phyloP scores from a whole-genome alignment of 169 alveolate genomes.

The Eimeria acervulina region DNA sequence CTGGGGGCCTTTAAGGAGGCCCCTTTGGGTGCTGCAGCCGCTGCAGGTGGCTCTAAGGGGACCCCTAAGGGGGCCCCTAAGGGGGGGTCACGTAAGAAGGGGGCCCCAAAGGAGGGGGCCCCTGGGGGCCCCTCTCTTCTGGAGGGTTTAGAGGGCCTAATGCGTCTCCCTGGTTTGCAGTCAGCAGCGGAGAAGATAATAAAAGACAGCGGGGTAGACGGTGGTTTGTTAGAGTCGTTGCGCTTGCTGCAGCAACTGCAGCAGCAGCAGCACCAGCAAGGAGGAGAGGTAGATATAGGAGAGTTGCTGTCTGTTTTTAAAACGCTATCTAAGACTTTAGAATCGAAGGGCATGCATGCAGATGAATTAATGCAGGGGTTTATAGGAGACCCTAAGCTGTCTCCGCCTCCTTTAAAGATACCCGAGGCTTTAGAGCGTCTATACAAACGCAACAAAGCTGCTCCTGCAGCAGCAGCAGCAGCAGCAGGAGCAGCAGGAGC shows the following conservation, averaged over 20 bases:
- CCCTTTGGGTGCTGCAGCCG: no score
- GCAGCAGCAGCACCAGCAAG: no score
- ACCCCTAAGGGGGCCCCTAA: no score
- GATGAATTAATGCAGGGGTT: neutral
- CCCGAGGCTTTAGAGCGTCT: neutral
- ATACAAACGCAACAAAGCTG: neutral
- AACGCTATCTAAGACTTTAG: neutral
- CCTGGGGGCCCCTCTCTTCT: no score
- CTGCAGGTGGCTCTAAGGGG: no score
- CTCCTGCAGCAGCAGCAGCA: no score
- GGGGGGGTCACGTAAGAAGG: no score
- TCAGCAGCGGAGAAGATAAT: neutral
- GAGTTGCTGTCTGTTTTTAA: neutral
- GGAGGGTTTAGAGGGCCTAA: no score
- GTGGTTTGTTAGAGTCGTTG: neutral
- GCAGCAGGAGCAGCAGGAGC: neutral
- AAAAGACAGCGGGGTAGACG: slow-evolving; percentile 17
- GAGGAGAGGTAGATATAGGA: neutral
- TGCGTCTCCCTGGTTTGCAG: neutral
- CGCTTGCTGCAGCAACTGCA: neutral
- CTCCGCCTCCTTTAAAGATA: neutral
- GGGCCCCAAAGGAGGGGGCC: no score
- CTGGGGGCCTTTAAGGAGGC: no score
- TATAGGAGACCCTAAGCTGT: neutral
- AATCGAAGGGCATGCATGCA: neutral